These are phyloP conservation scores for Rhizopogon vinicolor DNA, from an alignment of 768 basidiomycete genomes.

Conservation along the genomic window DNA sequence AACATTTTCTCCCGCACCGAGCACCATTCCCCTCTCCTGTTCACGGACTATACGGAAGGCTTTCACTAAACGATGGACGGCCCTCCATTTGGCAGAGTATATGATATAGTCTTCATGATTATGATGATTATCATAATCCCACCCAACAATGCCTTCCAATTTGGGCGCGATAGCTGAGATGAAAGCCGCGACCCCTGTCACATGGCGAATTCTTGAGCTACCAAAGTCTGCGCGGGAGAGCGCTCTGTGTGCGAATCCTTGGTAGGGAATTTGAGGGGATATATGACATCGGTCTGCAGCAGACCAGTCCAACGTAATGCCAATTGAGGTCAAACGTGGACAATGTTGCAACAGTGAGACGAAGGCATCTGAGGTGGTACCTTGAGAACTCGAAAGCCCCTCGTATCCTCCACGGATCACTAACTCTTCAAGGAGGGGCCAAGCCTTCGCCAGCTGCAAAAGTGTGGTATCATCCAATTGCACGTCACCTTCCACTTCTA, in stretches of 20 bases:
- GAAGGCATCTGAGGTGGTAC: neutral
- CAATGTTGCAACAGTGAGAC: slow-evolving; percentile 1
- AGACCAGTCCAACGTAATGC: neutral
- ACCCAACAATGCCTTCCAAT: slow-evolving; percentile 19
- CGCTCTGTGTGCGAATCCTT: neutral
- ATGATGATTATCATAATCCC: slow-evolving; percentile 2
- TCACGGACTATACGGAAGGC: slow-evolving; percentile 12
- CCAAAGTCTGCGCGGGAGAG: neutral
- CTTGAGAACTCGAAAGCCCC: neutral
- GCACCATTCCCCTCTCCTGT: neutral
- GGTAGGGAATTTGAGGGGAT: neutral
- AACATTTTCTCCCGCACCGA: neutral
- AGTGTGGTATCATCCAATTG: neutral
- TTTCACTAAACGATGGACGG: slow-evolving; percentile 17
- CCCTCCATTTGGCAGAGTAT: slow-evolving; percentile 18
- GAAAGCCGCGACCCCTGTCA: slow-evolving; percentile 11
- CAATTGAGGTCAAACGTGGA: neutral
- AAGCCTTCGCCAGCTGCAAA: neutral
- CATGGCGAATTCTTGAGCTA: neutral
- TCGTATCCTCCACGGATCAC: neutral
- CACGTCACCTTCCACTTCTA: neutral
- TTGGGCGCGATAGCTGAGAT: slow-evolving; percentile 27
- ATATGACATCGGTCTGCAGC: neutral
- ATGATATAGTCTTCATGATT: slow-evolving; percentile 9
- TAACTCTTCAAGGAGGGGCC: neutral